These are phyloP conservation scores for Irpex lacteus DNA, from an alignment of 1,284 basidiomycete species.

Conservation along the genomic window DNA sequence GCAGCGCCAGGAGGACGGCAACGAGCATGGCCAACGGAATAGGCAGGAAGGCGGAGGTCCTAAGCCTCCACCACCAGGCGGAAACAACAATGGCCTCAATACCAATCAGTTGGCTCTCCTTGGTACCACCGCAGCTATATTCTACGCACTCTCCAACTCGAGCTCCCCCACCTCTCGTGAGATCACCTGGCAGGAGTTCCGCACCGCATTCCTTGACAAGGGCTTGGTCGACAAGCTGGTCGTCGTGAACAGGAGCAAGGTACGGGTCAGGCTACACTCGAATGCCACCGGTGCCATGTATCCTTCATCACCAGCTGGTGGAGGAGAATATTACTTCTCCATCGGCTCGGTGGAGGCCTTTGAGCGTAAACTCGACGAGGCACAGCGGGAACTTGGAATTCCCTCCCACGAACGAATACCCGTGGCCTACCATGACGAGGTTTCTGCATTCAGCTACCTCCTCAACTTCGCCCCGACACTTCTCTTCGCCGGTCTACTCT, in stretches of 20 bases:
- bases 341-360: conserved; percentile 98
- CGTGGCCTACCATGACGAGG: conserved; percentile 95
- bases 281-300: conserved; percentile 81
- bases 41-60: conserved; percentile 16
- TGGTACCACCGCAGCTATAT: conserved; percentile 57
- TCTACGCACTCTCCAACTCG: conserved; percentile 68
- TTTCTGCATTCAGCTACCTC: conserved; percentile 79
- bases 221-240: conserved; percentile 94
- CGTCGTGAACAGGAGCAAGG: conserved; percentile 90
- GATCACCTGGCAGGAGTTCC: conserved; percentile 99
- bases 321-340: conserved; percentile 87
- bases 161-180: conserved; percentile 69
- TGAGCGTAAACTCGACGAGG: conserved; percentile 91
- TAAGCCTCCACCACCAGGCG: conserved; percentile 35
- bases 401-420: conserved; percentile 93
- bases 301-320: conserved; percentile 46
- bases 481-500: conserved; percentile 86
- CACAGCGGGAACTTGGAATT: conserved; percentile 90
- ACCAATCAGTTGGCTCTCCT: conserved; percentile 61
- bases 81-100: conserved; percentile 50
- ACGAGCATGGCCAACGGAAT: conserved; percentile 14
- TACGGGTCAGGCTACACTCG: conserved; percentile 84
- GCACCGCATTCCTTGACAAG: conserved; percentile 93
- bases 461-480: conserved; percentile 95
- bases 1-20: conserved; percentile 3